Evolutionary conservation across 2,329 filamentous ascomycete genomes (phyloP).

Genomic region (Ophiocordyceps robertsii): DNA sequence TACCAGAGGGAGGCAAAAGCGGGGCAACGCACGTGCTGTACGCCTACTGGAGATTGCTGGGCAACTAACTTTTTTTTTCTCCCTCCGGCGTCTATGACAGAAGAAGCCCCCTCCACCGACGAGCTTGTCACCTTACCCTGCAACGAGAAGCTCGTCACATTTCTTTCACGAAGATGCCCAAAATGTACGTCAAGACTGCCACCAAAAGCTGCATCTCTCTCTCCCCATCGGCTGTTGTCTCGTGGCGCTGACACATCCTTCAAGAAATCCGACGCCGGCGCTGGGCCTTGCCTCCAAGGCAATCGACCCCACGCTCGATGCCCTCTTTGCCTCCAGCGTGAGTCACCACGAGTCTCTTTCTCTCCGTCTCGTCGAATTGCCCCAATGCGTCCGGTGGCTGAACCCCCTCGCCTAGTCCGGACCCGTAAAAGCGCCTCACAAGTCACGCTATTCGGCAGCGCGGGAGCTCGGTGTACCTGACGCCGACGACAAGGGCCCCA

Average conservation of each 20-base stretch:
- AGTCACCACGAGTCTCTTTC: slow-evolving; percentile 17
- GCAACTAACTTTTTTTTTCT: no score
- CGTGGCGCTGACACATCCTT: slow-evolving; percentile 2
- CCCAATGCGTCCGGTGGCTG: not conserved
- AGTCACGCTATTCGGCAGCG: slow-evolving; percentile 29
- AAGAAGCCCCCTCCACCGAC: no score
- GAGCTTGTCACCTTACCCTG: no score
- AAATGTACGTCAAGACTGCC: slow-evolving; percentile 7
- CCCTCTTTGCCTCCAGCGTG: slow-evolving; percentile 62
- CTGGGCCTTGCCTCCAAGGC: slow-evolving; percentile 35
- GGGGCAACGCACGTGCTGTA: no score
- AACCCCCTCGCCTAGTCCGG: slow-evolving; percentile 27
- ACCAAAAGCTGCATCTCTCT: no score
- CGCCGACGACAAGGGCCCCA: not conserved
- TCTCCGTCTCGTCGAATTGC: not conserved
- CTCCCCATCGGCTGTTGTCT: not conserved
- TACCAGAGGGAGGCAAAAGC: no score
- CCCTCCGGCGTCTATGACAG: no score
- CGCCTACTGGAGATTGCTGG: no score
- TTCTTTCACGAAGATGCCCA: slow-evolving; percentile 9
- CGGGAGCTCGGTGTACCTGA: slow-evolving; percentile 6
- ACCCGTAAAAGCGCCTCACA: slow-evolving; percentile 31
- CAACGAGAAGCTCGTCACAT: not conserved
- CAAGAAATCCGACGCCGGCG: slow-evolving; percentile 19
- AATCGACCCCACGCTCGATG: slow-evolving; percentile 55